These are phyloP conservation scores for Pleurotus pulmonarius DNA, from an alignment of 768 basidiomycete species.

Conservation along the genomic window DNA sequence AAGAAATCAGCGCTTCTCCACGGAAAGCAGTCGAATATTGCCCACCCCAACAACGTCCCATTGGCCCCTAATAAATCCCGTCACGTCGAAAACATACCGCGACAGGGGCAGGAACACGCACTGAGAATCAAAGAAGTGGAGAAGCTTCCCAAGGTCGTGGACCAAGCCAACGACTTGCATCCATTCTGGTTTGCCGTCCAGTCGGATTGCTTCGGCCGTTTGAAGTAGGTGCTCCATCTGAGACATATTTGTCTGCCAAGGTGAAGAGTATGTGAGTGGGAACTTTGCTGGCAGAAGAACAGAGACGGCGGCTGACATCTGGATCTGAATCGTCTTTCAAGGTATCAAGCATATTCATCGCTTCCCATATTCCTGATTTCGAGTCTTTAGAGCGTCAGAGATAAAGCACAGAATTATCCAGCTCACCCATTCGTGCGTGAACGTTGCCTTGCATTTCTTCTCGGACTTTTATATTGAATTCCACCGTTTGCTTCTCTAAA, in stretches of 20 bases:
- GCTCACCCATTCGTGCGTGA: conserved; percentile 62
- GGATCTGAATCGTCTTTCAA: conserved; percentile 89
- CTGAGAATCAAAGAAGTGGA: conserved; percentile 80
- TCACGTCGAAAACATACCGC: neutral
- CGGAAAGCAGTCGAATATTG: neutral
- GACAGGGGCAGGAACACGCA: neutral
- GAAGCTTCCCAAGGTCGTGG: conserved; percentile 85
- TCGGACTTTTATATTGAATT: conserved; percentile 74
- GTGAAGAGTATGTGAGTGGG: no score
- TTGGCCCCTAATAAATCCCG: conserved; percentile 48
- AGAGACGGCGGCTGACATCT: conserved; percentile 41
- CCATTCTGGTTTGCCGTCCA: conserved; percentile 86
- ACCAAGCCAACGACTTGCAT: conserved; percentile 88
- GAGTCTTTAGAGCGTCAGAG: neutral
- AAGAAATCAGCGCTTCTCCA: conserved; percentile 10
- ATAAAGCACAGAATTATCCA: neutral
- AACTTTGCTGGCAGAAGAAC: no score
- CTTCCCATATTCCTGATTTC: conserved; percentile 56
- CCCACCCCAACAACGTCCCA: conserved; percentile 90
- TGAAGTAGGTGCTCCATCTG: conserved; percentile 91
- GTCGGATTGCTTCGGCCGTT: conserved; percentile 84
- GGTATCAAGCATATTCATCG: conserved; percentile 82
- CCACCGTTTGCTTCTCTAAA: conserved; percentile 81
- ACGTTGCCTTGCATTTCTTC: conserved; percentile 62
- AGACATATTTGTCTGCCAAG: conserved; percentile 57